A percentile compares a stretch with the other conserved stretches of the same genome.
Conservation (phyloP, 2,329 filamentous ascomycete species). For the Ampelomyces quisqualis region DNA sequence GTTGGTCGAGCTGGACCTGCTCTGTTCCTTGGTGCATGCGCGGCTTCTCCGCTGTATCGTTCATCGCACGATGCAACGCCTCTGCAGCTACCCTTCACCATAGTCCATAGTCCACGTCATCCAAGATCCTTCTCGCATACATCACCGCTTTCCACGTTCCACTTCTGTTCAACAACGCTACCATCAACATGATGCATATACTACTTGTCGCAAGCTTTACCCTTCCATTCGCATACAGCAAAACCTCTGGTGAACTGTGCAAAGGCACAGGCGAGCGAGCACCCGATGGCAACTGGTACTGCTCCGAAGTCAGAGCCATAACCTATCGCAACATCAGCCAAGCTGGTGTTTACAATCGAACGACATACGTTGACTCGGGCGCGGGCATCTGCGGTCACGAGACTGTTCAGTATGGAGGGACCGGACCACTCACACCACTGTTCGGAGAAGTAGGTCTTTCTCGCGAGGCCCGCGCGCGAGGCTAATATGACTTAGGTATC, state of each 20-base stretch:
- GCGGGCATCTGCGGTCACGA: slow-evolving; percentile 58
- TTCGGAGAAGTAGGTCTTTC: slow-evolving; percentile 64
- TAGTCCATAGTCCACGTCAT: too few species aligned
- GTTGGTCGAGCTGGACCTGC: too few species aligned
- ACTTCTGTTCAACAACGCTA: slow-evolving; percentile 5
- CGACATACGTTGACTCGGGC: slow-evolving; percentile 60
- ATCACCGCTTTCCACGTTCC: slow-evolving; percentile 3
- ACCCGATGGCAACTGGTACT: slow-evolving; percentile 64
- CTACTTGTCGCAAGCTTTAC: slow-evolving; percentile 15
- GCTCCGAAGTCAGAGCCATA: slow-evolving; percentile 64
- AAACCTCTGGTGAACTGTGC: slow-evolving; percentile 38
- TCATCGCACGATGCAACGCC: too few species aligned
- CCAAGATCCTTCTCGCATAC: neutral
- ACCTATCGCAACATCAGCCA: slow-evolving; percentile 65
- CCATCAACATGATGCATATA: slow-evolving; percentile 24
- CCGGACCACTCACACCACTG: slow-evolving; percentile 65
- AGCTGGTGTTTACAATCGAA: slow-evolving; percentile 63
- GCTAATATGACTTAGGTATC: slow-evolving; percentile 58
- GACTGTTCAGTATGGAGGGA: slow-evolving; percentile 57
- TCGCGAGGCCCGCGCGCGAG: neutral
- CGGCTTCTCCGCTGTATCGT: too few species aligned
- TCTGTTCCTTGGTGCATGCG: too few species aligned
- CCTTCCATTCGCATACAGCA: slow-evolving; percentile 19
- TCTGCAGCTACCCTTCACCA: too few species aligned
- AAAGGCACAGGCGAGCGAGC: slow-evolving; percentile 30